phyloP scores from a whole-genome alignment of 1,284 basidiomycete genomes.

The Entoloma clypeatum region DNA sequence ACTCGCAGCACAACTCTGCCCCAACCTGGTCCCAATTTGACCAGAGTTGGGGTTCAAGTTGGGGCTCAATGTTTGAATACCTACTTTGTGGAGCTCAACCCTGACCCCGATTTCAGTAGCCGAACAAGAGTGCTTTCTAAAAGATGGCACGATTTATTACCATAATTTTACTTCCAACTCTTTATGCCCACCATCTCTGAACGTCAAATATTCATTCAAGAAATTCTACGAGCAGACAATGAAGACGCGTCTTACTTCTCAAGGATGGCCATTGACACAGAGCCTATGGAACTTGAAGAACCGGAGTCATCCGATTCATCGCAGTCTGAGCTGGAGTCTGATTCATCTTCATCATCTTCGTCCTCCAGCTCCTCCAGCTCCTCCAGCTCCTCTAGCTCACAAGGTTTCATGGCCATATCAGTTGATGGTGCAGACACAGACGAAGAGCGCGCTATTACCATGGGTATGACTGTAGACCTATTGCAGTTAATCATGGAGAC shows the following conservation, averaged over 20 bases:
- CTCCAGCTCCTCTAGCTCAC: constrained; percentile 6
- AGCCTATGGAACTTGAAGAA: neutral
- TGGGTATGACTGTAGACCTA: neutral
- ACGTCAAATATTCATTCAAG: constrained; percentile 12
- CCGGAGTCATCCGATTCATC: neutral
- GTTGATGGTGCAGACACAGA: neutral
- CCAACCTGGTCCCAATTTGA: no score
- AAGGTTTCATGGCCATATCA: neutral
- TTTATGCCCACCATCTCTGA: constrained; percentile 14
- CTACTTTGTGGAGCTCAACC: no score
- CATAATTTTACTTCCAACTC: no score
- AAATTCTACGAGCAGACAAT: constrained; percentile 11
- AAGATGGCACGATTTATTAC: no score
- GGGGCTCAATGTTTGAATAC: no score
- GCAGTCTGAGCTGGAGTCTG: neutral
- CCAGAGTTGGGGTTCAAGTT: no score
- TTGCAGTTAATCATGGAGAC: constrained; percentile 7
- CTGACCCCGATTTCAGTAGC: no score
- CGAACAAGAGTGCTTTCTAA: no score
- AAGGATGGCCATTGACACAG: constrained; percentile 1
- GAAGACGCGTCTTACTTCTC: constrained; percentile 11
- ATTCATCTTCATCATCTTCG: neutral
- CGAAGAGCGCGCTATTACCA: neutral
- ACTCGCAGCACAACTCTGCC: neutral
- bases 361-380: constrained; percentile 13